These are phyloP conservation scores for Ogataea siamensis DNA, from an alignment of 805 yeast species.

Conservation along the genomic window DNA sequence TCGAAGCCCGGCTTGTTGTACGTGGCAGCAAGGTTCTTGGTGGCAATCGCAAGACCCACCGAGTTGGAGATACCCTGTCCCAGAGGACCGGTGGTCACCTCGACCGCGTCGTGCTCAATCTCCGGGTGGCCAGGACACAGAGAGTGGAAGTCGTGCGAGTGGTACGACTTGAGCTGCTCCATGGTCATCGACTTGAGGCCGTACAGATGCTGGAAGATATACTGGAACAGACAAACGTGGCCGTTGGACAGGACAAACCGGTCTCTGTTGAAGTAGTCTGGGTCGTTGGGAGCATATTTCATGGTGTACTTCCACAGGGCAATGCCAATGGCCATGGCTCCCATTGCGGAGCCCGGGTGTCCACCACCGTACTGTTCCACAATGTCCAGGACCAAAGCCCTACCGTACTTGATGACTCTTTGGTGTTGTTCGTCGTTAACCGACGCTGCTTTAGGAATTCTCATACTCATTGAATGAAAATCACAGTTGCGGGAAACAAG, in stretches of 20 bases:
- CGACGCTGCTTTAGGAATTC: constrained; percentile 29
- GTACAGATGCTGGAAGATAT: constrained; percentile 78
- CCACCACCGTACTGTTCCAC: constrained; percentile 51
- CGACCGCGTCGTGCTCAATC: constrained; percentile 86
- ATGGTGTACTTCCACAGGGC: constrained; percentile 70
- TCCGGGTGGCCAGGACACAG: constrained; percentile 99
- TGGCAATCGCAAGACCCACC: constrained; percentile 95
- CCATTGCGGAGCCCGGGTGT: constrained; percentile 99
- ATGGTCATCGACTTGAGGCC: constrained; percentile 74
- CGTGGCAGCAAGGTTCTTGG: constrained; percentile 84
- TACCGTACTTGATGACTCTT: constrained; percentile 31
- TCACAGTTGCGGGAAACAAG: not conserved
- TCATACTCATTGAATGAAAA: constrained; percentile 18
- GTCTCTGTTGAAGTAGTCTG: constrained; percentile 91
- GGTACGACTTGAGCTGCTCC: constrained; percentile 83
- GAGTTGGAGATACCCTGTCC: constrained; percentile 98
- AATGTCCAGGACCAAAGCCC: constrained; percentile 36
- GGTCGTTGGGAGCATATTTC: constrained; percentile 87
- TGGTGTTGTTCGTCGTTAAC: constrained; percentile 29
- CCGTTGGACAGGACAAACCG: constrained; percentile 95
- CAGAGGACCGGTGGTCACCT: constrained; percentile 97
- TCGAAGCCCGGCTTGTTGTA: constrained; percentile 85
- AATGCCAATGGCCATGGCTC: constrained; percentile 94
- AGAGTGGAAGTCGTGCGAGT: constrained; percentile 72
- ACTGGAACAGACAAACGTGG: constrained; percentile 89